phyloP scores from a whole-genome alignment of 352 stramenopile genomes.

The Phytophthora lateralis region DNA sequence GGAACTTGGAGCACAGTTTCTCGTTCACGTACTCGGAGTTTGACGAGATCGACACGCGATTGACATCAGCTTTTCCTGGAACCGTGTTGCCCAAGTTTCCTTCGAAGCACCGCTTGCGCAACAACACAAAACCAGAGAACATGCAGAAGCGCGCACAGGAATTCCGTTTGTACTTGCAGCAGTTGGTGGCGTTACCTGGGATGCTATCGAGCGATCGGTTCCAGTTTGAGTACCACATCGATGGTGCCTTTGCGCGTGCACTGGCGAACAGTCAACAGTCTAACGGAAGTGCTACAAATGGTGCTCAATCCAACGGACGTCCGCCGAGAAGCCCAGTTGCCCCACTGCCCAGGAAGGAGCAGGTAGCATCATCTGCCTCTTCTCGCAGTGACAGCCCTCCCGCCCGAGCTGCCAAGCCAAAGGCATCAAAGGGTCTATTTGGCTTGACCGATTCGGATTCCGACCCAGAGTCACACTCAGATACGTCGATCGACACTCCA shows the following conservation, averaged over 20 bases:
- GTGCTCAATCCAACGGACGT: conserved; percentile 14
- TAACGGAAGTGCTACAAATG: conserved; percentile 18
- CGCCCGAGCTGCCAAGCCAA: conserved; percentile 20
- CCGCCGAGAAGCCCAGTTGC: conserved; percentile 34
- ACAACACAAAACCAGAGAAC: conserved; percentile 84
- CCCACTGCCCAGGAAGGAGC: conserved; percentile 22
- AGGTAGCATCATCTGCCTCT: conserved; percentile 11
- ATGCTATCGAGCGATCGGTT: conserved; percentile 69
- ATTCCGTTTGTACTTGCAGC: conserved; percentile 75
- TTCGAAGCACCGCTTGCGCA: conserved; percentile 74
- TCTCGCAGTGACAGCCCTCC: conserved; percentile 24
- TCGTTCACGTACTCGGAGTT: conserved; percentile 75
- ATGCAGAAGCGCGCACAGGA: conserved; percentile 88
- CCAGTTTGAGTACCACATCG: conserved; percentile 67
- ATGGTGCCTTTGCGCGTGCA: conserved; percentile 44
- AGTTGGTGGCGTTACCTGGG: conserved; percentile 52
- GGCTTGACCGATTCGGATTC: conserved; percentile 58
- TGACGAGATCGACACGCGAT: conserved; percentile 65
- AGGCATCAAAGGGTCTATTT: conserved; percentile 54
- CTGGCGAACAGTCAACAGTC: conserved; percentile 29
- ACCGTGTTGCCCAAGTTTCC: conserved; percentile 73
- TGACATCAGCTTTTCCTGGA: conserved; percentile 38
- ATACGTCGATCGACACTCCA: conserved; percentile 41
- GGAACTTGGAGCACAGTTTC: conserved; percentile 56
- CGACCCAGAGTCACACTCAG: conserved; percentile 58